phyloP scores from a whole-genome alignment of 2,329 filamentous ascomycete species.

The Trichoderma polysporum region DNA sequence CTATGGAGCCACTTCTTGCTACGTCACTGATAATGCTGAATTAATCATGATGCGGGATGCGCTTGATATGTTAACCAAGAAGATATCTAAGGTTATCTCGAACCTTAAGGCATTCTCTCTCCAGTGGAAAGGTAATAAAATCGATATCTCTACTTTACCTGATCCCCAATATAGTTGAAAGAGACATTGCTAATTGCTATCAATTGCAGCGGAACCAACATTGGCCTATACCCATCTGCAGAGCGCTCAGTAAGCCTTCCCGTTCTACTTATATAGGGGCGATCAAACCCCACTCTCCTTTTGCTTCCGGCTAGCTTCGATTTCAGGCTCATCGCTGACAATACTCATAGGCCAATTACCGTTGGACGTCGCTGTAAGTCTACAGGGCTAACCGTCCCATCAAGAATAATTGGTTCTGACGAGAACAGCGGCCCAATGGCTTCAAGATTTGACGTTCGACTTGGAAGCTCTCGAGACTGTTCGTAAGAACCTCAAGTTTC shows the following conservation, averaged over 20 bases:
- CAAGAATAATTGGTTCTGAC: neutral
- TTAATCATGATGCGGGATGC: conserved; percentile 66
- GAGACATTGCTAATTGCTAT: neutral
- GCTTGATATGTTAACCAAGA: conserved; percentile 72
- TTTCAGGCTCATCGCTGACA: neutral
- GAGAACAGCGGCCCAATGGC: conserved; percentile 59
- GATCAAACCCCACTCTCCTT: no score
- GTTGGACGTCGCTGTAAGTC: conserved; percentile 25
- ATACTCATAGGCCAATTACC: neutral
- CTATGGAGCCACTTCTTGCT: conserved; percentile 56
- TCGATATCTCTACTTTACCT: neutral
- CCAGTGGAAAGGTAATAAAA: conserved; percentile 56
- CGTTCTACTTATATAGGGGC: no score
- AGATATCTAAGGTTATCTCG: conserved; percentile 74
- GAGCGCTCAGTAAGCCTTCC: conserved; percentile 18
- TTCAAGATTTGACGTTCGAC: conserved; percentile 64
- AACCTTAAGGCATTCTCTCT: conserved; percentile 72
- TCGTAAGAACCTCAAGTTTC: conserved; percentile 68
- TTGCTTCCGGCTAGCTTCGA: neutral
- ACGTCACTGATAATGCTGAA: conserved; percentile 73
- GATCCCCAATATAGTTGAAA: neutral
- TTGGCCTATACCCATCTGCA: conserved; percentile 77
- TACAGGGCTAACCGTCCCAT: neutral
- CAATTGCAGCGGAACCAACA: conserved; percentile 53
- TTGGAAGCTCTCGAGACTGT: conserved; percentile 70